Evolutionary conservation across 2,329 filamentous ascomycete species (phyloP), one percentile per base, ranked within the genome.

Genomic region (Stemphylium vesicarium): DNA sequence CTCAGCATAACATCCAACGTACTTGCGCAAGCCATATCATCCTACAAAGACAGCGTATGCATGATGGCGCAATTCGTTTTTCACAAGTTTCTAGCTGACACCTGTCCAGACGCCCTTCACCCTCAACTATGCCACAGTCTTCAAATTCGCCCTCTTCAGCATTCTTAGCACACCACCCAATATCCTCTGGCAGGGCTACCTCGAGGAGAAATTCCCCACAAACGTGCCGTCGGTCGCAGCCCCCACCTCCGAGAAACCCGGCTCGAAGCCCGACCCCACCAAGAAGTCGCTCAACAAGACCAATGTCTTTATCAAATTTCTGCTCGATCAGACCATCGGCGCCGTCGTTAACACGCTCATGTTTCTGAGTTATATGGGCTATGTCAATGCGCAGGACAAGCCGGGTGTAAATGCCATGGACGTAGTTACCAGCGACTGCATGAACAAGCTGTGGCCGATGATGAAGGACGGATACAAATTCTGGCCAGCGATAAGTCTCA

Each of bases 171-270:
- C 88, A 36, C 92, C 92, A 2, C 90, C 90, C 39, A 97, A 97
- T 77, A 91, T 92, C 70, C 72, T 91, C 66, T 96, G 92, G 92
- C 92, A 96, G 81, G 83, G 85, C 36, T 90, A 84, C 70, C 82
- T 96, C 47, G 92, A 96, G 76, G 79, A 83, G 5, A 77, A 80
- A 3, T 96, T 92, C 69, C 92, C 92, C 0, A 88, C 88, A 0
- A 38, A 73, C 75, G 43, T 79, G 10, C 65, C 78, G 4, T 70
- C 65, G 5, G 49, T 60, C 18, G 13, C 42, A 16, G 57, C 65
- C 12, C 51, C 66, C 16, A 26, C 63, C 12, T 47, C 54, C 11
- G 65, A 73, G 50, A 73, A 77, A 53, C 64, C 64, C 38, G 63
- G 65, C 37, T 62, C 64, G 45, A 68, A 74, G 43, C 64, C 57